phyloP scores from a whole-genome alignment of 1,139 yeast species.

The Yamadazyma sp. region DNA sequence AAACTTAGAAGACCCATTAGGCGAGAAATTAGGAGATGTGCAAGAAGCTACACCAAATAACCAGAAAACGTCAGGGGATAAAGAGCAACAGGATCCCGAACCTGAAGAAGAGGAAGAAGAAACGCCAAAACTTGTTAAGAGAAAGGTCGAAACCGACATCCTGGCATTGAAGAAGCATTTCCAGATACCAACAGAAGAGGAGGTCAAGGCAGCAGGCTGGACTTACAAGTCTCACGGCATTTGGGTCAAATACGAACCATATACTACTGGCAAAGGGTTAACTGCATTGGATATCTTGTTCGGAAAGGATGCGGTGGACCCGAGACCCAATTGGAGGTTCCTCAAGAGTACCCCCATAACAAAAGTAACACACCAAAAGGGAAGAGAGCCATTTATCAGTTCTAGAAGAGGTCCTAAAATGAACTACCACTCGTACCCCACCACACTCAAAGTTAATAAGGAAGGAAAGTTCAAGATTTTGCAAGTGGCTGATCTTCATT shows the following conservation, averaged over 20 bases:
- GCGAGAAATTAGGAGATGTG: constrained; percentile 7
- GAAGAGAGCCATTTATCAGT: constrained; percentile 29
- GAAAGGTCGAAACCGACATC: constrained; percentile 20
- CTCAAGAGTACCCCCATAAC: constrained; percentile 23
- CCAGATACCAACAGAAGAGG: constrained; percentile 32
- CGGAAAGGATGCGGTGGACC: constrained; percentile 74
- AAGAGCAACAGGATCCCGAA: no score
- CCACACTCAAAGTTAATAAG: constrained; percentile 22
- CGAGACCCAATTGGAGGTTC: constrained; percentile 70
- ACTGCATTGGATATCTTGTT: constrained; percentile 61
- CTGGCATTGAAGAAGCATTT: constrained; percentile 23
- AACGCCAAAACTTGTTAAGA: constrained; percentile 6
- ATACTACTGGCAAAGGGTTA: constrained; percentile 29
- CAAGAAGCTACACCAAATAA: no score
- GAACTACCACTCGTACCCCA: constrained; percentile 38
- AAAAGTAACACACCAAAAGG: constrained; percentile 21
- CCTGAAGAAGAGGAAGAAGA: constrained; percentile 10
- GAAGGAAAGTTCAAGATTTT: constrained; percentile 66
- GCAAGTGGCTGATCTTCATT: constrained; percentile 86
- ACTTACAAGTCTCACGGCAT: constrained; percentile 30
- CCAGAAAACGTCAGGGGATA: no score
- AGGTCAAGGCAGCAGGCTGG: constrained; percentile 38
- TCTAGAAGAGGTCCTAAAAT: constrained; percentile 53
- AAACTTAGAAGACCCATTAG: constrained; percentile 21
- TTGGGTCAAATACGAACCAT: constrained; percentile 30